phyloP scores from a whole-genome alignment of 164 flowering plant genomes.

The Dillenia turbinata region DNA sequence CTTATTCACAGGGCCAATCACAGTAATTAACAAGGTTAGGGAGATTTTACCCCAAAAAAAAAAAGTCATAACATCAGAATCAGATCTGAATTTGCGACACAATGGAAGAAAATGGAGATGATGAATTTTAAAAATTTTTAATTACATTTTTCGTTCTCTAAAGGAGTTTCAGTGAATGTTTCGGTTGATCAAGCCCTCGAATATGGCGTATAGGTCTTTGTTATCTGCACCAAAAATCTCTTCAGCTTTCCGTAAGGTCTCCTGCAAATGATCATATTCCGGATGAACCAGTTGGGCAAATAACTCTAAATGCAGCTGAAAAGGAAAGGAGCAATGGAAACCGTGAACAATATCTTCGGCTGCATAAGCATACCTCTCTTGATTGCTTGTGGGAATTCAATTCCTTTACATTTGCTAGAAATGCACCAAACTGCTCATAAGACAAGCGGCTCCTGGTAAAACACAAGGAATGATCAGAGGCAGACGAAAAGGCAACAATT shows the following conservation, averaged over 20 bases:
- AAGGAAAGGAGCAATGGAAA: background rate
- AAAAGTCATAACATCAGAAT: background rate
- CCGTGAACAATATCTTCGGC: background rate
- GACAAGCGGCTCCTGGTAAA: conserved; percentile 73
- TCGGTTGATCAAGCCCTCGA: conserved; percentile 78
- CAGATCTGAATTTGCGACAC: background rate
- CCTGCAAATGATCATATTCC: conserved; percentile 36
- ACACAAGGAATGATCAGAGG: conserved; percentile 4
- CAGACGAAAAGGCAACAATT: background rate
- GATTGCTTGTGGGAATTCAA: conserved; percentile 87
- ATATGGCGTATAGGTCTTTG: conserved; percentile 71
- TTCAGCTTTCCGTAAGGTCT: conserved; percentile 76
- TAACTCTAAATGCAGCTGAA: background rate
- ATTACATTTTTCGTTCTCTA: background rate
- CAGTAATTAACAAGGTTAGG: background rate
- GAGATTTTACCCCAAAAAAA: background rate
- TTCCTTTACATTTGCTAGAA: conserved; percentile 90
- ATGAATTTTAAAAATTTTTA: background rate
- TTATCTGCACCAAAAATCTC: conserved; percentile 86
- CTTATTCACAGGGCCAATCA: background rate
- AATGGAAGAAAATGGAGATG: background rate
- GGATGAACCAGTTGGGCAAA: background rate
- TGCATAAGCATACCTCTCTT: conserved; percentile 48
- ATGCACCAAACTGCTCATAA: conserved; percentile 91
- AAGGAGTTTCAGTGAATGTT: conserved; percentile 39